Conservation (phyloP, 495 filamentous ascomycete species). For the Podospora conica region DNA sequence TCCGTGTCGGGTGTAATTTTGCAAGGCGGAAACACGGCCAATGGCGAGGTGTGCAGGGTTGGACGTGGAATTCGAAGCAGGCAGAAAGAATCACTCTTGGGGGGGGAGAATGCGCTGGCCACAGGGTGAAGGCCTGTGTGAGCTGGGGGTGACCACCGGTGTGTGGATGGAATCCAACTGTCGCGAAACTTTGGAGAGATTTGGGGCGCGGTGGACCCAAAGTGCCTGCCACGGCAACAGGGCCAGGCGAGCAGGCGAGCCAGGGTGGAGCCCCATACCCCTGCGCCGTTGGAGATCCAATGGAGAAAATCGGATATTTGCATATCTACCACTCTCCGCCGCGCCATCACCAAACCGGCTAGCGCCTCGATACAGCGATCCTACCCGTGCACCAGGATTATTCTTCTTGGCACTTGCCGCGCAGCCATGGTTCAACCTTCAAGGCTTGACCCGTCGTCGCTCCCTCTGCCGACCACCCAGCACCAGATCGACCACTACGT, state of each 20-base stretch:
- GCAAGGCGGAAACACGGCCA: not conserved
- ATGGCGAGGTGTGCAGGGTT: conserved; percentile 3
- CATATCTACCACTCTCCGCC: not conserved
- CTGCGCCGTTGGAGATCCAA: not conserved
- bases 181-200: conserved; percentile 6
- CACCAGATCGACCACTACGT: not conserved
- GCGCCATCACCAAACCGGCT: not conserved
- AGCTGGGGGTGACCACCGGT: not conserved
- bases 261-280: not conserved
- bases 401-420: not conserved
- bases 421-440: not conserved
- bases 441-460: not conserved
- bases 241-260: not conserved
- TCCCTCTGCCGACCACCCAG: not conserved
- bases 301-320: not conserved
- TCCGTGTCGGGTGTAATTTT: conserved; percentile 1
- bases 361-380: conserved; percentile 5
- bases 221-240: conserved; percentile 8
- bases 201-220: conserved; percentile 1
- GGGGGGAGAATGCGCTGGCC: not conserved
- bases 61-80: conserved; percentile 3
- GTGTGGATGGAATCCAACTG: conserved; percentile 2
- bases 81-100: not conserved
- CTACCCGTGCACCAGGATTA: not conserved
- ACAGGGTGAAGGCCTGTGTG: conserved; percentile 7